Evolutionary conservation across 2,329 filamentous ascomycete species (phyloP), one percentile per base, ranked within the genome.

Genomic region (Colletotrichum spaethianum): DNA sequence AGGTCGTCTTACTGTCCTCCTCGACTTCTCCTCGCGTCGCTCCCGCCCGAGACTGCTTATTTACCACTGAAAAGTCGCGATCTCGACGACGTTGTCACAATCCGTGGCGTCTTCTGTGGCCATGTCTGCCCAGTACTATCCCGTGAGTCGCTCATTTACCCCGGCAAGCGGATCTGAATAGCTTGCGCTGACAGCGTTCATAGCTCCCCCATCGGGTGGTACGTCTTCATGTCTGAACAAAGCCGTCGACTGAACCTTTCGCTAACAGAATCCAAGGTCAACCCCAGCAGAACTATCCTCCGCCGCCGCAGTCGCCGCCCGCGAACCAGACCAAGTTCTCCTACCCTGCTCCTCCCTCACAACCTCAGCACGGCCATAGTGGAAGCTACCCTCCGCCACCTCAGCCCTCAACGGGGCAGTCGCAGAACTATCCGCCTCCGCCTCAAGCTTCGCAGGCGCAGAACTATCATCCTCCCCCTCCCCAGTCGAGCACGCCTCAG

Each of bases 241-340:
- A n/a, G 12, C 3, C 11, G 28, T 65, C 11, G 5, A 33, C 33
- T 20, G 31, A 14, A 7, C 2, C 67, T 70, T n/a, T 42, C 16
- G 33, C 61, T 73, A 48, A 73, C 72, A 36, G 8, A 74, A 52
- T 62, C 46, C 69, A 67, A 67, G 65, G 68, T 23, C 55, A 67
- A 28, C 20, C 72, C 11, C 75, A 84, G 71, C 83, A 83, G 61
- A 83, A 81, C 73, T 87, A 86, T 75, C 84, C 85, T 56, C 81
- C 82, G 59, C 86, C 86, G 23, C 85, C 86, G 38, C 84, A 82
- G 6, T 87, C 86, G 28, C 83, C 86, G 60, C 85, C 86, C 3
- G 83, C 84, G 52, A 82, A 82, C 77, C 82, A 83, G 73, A 80
- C 83, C 28, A 84, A 83, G 56, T 86, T 85, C 78, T 87, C 81